These are phyloP conservation scores for Phytophthora melonis DNA, from an alignment of 352 stramenopile species.

Conservation along the genomic window DNA sequence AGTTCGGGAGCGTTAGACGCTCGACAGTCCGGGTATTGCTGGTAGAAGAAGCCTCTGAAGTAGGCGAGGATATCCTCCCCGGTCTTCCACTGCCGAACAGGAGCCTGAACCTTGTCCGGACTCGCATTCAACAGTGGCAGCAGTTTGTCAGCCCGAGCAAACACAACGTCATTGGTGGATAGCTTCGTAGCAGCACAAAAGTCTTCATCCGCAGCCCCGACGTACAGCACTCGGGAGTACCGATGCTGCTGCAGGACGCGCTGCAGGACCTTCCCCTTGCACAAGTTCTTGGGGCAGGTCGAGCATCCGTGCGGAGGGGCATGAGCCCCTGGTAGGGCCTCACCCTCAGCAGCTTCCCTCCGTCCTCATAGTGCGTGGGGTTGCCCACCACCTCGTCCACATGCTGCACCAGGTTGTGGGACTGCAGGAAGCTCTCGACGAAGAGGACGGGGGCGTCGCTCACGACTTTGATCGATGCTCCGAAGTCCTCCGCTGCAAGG, in stretches of 20 bases:
- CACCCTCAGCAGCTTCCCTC: conserved; percentile 39
- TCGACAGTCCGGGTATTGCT: conserved; percentile 25
- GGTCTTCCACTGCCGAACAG: conserved; percentile 19
- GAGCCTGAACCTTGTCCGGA: conserved; percentile 21
- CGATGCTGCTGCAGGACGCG: conserved; percentile 35
- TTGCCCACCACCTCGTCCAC: conserved; percentile 56
- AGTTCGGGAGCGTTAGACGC: background rate
- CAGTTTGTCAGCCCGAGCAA: conserved; percentile 23
- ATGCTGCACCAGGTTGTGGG: conserved; percentile 33
- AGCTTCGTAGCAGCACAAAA: conserved; percentile 58
- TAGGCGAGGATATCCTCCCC: conserved; percentile 31
- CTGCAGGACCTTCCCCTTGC: conserved; percentile 67
- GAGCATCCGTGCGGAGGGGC: conserved; percentile 50
- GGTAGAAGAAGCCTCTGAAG: conserved; percentile 32
- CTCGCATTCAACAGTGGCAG: conserved; percentile 14
- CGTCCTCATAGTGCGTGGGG: conserved; percentile 35
- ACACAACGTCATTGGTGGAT: conserved; percentile 33
- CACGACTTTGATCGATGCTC: conserved; percentile 50
- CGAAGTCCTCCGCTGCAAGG: conserved; percentile 41
- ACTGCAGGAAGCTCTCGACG: conserved; percentile 56
- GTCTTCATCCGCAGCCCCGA: conserved; percentile 60
- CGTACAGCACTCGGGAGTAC: conserved; percentile 60
- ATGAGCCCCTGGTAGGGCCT: conserved; percentile 45
- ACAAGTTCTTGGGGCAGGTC: conserved; percentile 64
- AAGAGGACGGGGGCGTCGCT: conserved; percentile 61